Conservation (phyloP, 768 basidiomycete species). For the Lactarius akahatsu region DNA sequence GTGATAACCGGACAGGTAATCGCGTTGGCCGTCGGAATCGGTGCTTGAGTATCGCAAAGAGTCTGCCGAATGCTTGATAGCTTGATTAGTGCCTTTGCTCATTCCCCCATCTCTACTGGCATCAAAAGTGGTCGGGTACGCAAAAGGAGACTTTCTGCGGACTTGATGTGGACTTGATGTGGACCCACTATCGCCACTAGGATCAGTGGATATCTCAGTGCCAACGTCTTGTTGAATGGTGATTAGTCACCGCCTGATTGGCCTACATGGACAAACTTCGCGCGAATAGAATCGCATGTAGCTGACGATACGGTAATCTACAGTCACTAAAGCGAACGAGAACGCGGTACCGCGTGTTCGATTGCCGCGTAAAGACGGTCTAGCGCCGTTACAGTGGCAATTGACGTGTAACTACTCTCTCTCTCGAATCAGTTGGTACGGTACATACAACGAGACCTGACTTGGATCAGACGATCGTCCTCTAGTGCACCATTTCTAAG, state of each 20-base stretch:
- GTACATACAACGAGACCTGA: slow-evolving; percentile 12
- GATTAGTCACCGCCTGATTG: slow-evolving; percentile 1
- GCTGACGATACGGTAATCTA: neutral
- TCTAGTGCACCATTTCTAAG: neutral
- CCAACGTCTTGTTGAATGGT: neutral
- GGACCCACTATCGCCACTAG: neutral
- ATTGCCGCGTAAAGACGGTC: slow-evolving; percentile 7
- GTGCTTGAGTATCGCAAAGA: neutral
- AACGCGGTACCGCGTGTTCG: slow-evolving; percentile 17
- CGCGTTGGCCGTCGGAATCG: too few species aligned
- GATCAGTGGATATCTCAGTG: neutral
- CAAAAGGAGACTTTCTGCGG: neutral
- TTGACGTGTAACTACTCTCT: slow-evolving; percentile 7
- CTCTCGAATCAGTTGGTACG: slow-evolving; percentile 10
- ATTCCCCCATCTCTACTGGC: neutral
- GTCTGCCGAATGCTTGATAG: neutral
- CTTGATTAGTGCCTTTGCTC: neutral
- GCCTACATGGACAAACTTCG: slow-evolving; percentile 14
- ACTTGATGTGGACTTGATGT: neutral
- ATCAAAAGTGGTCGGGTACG: neutral
- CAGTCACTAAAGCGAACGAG: slow-evolving; percentile 1
- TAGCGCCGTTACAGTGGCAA: slow-evolving; percentile 6
- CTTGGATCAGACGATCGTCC: slow-evolving; percentile 3
- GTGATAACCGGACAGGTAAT: slow-evolving; percentile 6
- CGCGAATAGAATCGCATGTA: neutral